Evolutionary conservation across 2,329 filamentous ascomycete species (phyloP).

Genomic region (Huntiella moniliformis): DNA sequence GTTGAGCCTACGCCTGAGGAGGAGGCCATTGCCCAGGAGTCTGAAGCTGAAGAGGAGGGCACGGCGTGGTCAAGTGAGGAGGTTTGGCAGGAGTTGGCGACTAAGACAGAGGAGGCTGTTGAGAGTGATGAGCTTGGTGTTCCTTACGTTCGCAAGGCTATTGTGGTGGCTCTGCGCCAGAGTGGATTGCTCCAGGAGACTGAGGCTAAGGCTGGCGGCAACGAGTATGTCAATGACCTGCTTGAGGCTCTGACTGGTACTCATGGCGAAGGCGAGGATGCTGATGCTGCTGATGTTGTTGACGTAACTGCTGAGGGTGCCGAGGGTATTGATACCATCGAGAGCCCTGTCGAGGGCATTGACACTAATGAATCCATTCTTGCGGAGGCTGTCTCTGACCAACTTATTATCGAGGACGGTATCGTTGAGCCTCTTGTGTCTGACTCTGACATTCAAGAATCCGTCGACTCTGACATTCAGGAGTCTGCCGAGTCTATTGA

Average conservation of each 20-base stretch:
- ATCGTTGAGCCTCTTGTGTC: neutral
- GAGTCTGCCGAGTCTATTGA: neutral
- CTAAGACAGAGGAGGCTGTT: slow-evolving; percentile 36
- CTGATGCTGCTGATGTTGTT: neutral
- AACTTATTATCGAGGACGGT: neutral
- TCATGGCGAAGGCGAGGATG: slow-evolving; percentile 6
- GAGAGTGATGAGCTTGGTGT: slow-evolving; percentile 37
- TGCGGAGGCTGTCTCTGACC: neutral
- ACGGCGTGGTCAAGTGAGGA: slow-evolving; percentile 16
- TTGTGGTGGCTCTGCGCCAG: slow-evolving; percentile 35
- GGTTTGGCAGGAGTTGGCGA: slow-evolving; percentile 36
- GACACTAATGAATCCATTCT: neutral
- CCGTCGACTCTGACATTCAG: neutral
- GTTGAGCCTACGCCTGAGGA: slow-evolving; percentile 12
- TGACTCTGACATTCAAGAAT: neutral
- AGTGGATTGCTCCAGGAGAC: slow-evolving; percentile 30
- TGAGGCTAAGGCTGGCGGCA: slow-evolving; percentile 25
- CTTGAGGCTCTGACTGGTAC: slow-evolving; percentile 27
- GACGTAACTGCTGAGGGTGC: slow-evolving; percentile 3
- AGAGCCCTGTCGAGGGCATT: neutral
- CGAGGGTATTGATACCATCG: slow-evolving; percentile 7
- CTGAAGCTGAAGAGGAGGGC: slow-evolving; percentile 13
- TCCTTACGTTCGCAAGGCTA: slow-evolving; percentile 31
- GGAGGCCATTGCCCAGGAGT: slow-evolving; percentile 11
- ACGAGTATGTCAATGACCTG: slow-evolving; percentile 30